Percentiles rank a stretch among this genome's conserved stretches.
These are phyloP conservation scores for Hypoxylon trugodes DNA, from an alignment of 495 filamentous ascomycete genomes.

Conservation along the genomic window DNA sequence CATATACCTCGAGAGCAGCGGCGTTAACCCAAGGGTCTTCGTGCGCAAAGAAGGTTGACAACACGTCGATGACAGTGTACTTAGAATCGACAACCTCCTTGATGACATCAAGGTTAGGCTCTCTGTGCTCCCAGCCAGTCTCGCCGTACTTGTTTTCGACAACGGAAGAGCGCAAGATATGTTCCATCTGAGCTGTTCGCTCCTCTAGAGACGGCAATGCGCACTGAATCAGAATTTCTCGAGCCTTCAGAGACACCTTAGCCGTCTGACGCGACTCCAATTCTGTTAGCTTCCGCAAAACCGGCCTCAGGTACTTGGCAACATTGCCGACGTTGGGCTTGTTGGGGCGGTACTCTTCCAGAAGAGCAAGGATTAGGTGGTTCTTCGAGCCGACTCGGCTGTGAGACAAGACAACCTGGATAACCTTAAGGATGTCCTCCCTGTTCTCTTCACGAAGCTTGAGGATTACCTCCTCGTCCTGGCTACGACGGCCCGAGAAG, in stretches of 20 bases:
- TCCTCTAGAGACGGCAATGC: constrained; percentile 96
- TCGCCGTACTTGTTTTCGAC: constrained; percentile 96
- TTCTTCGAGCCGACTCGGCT: constrained; percentile 93
- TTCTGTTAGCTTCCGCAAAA: constrained; percentile 86
- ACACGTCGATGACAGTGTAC: constrained; percentile 96
- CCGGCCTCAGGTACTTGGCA: constrained; percentile 83
- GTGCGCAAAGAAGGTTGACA: constrained; percentile 93
- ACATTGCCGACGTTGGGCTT: constrained; percentile 89
- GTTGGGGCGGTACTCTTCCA: constrained; percentile 94
- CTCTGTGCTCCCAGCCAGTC: constrained; percentile 95
- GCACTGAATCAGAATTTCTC: constrained; percentile 96
- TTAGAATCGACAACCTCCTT: constrained; percentile 98
- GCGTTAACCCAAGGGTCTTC: constrained; percentile 94
- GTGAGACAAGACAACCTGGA: constrained; percentile 91
- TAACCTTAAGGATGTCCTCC: constrained; percentile 83
- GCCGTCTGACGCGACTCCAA: constrained; percentile 88
- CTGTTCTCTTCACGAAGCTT: constrained; percentile 95
- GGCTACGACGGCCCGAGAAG: constrained; percentile 82
- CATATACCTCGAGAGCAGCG: constrained; percentile 93
- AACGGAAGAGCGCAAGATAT: constrained; percentile 96
- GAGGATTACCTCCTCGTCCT: constrained; percentile 95
- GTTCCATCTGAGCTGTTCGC: constrained; percentile 95
- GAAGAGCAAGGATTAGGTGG: constrained; percentile 88
- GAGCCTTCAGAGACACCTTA: constrained; percentile 96
- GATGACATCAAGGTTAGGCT: constrained; percentile 84